phyloP scores from a whole-genome alignment of 176 grass and related monocot genomes.

The Musa beccarii region DNA sequence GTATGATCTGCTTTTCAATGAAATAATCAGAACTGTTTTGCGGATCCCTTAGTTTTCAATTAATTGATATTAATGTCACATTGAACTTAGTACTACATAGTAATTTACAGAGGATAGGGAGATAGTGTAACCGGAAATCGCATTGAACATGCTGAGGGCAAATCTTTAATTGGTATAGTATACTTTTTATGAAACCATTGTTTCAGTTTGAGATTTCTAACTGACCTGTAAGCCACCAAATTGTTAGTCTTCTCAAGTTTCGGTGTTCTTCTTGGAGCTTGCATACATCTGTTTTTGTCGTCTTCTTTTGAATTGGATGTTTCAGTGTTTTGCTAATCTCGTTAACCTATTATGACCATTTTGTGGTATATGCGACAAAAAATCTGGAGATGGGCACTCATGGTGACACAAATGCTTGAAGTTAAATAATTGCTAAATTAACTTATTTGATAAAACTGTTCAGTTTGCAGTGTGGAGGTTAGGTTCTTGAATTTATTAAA shows the following conservation, averaged over 20 bases:
- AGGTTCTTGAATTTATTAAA: too few relatives aligned
- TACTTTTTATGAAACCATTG: neutral
- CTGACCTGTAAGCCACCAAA: neutral
- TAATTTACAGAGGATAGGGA: too few relatives aligned
- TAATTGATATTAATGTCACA: neutral
- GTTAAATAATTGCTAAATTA: too few relatives aligned
- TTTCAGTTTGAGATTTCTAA: neutral
- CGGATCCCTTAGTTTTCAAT: neutral
- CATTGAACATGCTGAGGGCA: neutral
- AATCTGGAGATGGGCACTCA: too few relatives aligned
- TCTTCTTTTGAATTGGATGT: neutral
- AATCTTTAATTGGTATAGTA: neutral
- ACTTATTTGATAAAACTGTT: too few relatives aligned
- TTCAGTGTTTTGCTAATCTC: neutral
- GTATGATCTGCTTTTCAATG: conserved; percentile 31
- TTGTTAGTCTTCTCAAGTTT: neutral
- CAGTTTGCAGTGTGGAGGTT: too few relatives aligned
- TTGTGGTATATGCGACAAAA: too few relatives aligned
- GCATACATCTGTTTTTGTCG: neutral
- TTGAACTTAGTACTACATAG: neutral
- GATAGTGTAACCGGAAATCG: neutral
- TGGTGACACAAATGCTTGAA: too few relatives aligned
- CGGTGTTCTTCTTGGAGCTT: neutral
- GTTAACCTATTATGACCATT: neutral
- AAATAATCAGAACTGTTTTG: neutral